phyloP scores from a whole-genome alignment of 2,329 filamentous ascomycete species.

The Ascosphaera aggregata region DNA sequence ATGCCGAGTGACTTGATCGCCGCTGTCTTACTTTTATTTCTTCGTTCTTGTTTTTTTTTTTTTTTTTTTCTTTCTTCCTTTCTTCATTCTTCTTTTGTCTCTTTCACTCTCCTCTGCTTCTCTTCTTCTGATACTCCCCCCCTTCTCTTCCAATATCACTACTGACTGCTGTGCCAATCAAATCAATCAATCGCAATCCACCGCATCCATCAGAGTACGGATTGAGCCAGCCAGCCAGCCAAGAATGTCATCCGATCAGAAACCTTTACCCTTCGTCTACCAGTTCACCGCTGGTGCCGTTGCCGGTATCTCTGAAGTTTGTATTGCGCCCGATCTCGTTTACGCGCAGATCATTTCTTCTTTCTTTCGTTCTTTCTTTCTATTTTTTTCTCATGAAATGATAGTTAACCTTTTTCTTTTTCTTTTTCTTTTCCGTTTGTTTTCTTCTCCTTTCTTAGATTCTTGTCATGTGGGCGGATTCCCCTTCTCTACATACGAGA shows the following conservation, averaged over 20 bases:
- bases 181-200: not conserved
- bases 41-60: not conserved
- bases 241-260: slow-evolving; percentile 39
- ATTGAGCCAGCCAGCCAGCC: not conserved
- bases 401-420: too few species aligned
- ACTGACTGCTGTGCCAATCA: too few species aligned
- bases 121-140: not conserved
- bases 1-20: too few species aligned
- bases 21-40: too few species aligned
- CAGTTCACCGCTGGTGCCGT: slow-evolving; percentile 93
- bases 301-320: slow-evolving; percentile 95
- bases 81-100: slow-evolving; percentile 2
- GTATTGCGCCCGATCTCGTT: too few species aligned
- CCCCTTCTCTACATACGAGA: slow-evolving; percentile 2
- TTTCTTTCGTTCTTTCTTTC: not conserved
- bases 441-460: slow-evolving; percentile 33
- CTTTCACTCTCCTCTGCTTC: slow-evolving; percentile 2
- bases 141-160: not conserved
- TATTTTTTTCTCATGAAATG: too few species aligned
- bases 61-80: not conserved
- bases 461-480: slow-evolving; percentile 48
- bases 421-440: slow-evolving; percentile 1
- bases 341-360: too few species aligned
- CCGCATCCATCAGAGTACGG: not conserved
- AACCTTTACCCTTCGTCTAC: slow-evolving; percentile 78